Evolutionary conservation across 495 filamentous ascomycete genomes (phyloP).

Genomic region (Hypoxylon fuscum): DNA sequence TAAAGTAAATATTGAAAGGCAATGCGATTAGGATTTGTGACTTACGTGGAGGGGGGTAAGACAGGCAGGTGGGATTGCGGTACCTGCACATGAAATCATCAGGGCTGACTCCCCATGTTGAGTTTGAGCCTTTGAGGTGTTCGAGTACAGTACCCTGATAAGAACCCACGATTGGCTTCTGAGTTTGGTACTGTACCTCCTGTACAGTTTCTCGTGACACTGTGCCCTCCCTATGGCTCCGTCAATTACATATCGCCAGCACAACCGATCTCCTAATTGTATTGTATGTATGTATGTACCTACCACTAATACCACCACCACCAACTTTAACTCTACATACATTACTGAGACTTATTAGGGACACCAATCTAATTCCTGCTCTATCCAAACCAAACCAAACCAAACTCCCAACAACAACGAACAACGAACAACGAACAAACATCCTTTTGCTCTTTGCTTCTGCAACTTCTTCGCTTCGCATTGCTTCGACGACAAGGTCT

Average conservation of each 20-base stretch:
- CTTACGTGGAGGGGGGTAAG: conserved; percentile 2
- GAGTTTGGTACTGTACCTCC: conserved; percentile 25
- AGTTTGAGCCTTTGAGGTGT: not conserved
- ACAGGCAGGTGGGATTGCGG: not conserved
- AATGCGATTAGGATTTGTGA: not conserved
- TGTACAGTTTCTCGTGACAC: conserved; percentile 24
- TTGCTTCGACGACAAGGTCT: conserved; percentile 16
- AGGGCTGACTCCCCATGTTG: conserved; percentile 2
- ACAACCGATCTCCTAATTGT: conserved; percentile 37
- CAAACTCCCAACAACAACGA: conserved; percentile 25
- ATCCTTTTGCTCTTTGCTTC: conserved; percentile 7
- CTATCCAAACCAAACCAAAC: no score
- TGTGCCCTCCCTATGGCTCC: conserved; percentile 27
- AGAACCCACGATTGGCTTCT: conserved; percentile 28
- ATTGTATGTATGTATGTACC: conserved; percentile 34
- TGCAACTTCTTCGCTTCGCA: conserved; percentile 32
- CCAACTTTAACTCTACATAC: not conserved
- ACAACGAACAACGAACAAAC: conserved; percentile 11
- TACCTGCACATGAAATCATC: not conserved
- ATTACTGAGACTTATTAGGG: conserved; percentile 20
- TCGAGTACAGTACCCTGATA: conserved; percentile 14
- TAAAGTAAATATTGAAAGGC: not conserved
- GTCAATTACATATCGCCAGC: conserved; percentile 44
- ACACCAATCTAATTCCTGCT: conserved; percentile 32
- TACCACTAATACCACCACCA: conserved; percentile 30